Conservation (phyloP, 2,329 filamentous ascomycete genomes). For the Verticillium isaacii region DNA sequence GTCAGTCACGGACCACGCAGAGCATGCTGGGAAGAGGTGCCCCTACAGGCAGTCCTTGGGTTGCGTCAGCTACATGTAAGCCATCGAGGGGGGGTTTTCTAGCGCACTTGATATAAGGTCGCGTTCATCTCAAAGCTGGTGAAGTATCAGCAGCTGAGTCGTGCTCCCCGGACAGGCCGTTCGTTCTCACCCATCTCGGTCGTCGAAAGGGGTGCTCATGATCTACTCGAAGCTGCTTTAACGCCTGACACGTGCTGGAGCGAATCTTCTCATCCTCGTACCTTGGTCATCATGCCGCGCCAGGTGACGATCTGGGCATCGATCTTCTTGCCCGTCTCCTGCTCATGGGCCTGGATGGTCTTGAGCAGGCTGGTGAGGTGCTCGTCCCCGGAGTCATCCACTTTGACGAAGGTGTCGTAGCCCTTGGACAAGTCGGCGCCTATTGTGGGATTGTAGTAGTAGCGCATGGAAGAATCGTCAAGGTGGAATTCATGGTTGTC, state of each 20-base stretch:
- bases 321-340: constrained; percentile 59
- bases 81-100: background rate
- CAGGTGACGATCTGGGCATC: constrained; percentile 84
- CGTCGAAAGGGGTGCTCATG: constrained; percentile 77
- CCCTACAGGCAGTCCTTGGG: constrained; percentile 50
- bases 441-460: constrained; percentile 76
- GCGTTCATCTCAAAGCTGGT: constrained; percentile 92
- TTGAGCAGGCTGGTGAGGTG: constrained; percentile 81
- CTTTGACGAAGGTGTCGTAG: constrained; percentile 76
- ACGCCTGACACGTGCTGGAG: background rate
- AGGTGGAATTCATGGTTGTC: constrained; percentile 71
- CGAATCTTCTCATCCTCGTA: constrained; percentile 25
- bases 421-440: constrained; percentile 73
- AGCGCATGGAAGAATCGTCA: constrained; percentile 75
- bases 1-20: background rate
- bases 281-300: constrained; percentile 99
- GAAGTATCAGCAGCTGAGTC: background rate
- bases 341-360: constrained; percentile 70
- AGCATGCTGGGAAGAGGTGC: background rate
- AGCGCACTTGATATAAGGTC: constrained; percentile 75
- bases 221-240: constrained; percentile 49
- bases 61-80: background rate
- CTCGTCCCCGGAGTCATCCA: constrained; percentile 78
- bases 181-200: constrained; percentile 65
- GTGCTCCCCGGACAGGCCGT: background rate